Evolutionary conservation across 495 filamentous ascomycete genomes (phyloP).

Genomic region (Clavariopsis aquatica): DNA sequence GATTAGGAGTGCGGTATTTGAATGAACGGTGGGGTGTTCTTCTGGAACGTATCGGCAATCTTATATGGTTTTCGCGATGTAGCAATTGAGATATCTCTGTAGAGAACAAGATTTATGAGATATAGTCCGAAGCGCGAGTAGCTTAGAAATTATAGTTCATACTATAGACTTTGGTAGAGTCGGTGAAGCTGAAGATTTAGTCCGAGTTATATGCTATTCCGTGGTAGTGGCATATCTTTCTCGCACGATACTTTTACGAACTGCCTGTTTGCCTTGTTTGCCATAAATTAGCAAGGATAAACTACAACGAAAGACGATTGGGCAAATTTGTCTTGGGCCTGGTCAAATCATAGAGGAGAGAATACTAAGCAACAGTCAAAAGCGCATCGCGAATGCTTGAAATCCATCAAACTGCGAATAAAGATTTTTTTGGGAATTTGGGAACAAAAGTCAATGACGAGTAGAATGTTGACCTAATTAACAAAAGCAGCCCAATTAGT

Average conservation of each 20-base stretch:
- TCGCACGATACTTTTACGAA: not conserved
- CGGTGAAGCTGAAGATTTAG: not conserved
- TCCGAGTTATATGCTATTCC: not conserved
- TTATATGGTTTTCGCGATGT: not conserved
- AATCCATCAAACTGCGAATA: not conserved
- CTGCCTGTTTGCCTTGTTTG: not conserved
- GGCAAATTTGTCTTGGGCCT: not conserved
- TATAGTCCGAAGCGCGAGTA: not conserved
- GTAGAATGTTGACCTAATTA: not conserved
- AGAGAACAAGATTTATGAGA: not conserved
- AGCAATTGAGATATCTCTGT: not conserved
- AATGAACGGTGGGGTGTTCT: not conserved
- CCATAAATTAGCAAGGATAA: not conserved
- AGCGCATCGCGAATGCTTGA: not conserved
- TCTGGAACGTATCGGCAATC: not conserved
- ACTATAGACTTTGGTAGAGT: no score
- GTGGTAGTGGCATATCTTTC: not conserved
- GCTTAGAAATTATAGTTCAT: not conserved
- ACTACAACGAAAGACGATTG: not conserved
- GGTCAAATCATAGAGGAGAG: no score
- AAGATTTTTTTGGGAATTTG: not conserved
- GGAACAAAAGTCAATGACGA: not conserved
- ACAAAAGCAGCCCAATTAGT: not conserved
- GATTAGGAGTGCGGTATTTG: no score
- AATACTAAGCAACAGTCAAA: not conserved